These are phyloP conservation scores for Saccharum officinarum DNA, from an alignment of 176 grass and related monocot species.

Conservation along the genomic window DNA sequence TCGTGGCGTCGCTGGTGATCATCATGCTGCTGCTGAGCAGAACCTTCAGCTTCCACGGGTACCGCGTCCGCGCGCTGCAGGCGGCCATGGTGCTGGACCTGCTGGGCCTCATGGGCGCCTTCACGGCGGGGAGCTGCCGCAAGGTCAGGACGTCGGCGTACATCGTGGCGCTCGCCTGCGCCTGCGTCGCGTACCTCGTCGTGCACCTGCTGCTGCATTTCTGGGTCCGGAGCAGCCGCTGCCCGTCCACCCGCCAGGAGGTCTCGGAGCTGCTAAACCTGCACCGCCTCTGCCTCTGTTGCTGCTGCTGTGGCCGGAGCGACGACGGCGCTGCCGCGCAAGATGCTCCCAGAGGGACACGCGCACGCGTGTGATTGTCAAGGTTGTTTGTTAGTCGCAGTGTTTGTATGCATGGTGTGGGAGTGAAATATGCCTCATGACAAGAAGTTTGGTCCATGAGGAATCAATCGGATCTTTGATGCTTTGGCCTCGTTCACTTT, in stretches of 20 bases:
- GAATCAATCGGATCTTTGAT: no score
- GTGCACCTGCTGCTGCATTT: constrained; percentile 24
- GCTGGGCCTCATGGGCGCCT: constrained; percentile 41
- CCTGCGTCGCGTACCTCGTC: not conserved
- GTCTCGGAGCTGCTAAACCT: constrained; percentile 7
- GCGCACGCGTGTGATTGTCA: not conserved
- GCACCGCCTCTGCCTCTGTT: not conserved
- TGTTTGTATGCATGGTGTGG: not conserved
- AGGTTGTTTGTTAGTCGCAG: no score
- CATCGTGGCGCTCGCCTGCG: constrained; percentile 11
- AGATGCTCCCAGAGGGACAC: not conserved
- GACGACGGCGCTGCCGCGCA: not conserved
- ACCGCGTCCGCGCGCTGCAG: constrained; percentile 17
- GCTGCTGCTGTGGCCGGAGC: not conserved
- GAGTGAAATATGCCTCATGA: not conserved
- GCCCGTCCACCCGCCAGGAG: not conserved
- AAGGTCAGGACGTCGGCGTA: constrained; percentile 22
- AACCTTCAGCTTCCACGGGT: constrained; percentile 23
- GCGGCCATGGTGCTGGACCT: constrained; percentile 38
- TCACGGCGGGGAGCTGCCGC: constrained; percentile 23
- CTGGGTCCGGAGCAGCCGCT: constrained; percentile 14
- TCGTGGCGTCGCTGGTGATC: constrained; percentile 48
- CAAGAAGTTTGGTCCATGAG: not conserved
- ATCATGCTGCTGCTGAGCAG: constrained; percentile 43
- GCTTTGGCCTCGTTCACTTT: no score